Base-by-base conservation (phyloP, 2,329 filamentous ascomycete species). In the Aspergillus pseudonomiae region DNA sequence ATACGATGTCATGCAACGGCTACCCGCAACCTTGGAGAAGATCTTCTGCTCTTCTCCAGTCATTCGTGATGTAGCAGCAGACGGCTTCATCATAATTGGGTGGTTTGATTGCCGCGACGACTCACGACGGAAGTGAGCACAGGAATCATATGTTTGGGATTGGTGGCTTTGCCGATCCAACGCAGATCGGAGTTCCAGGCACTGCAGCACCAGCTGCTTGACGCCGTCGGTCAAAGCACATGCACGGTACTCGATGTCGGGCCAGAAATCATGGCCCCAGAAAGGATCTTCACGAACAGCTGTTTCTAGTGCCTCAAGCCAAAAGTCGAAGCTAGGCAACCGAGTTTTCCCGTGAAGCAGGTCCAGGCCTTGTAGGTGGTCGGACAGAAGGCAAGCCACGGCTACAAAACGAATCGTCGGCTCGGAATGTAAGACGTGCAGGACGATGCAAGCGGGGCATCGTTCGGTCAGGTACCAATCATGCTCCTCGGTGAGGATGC, bases 381-480 rank as follows among this genome's bases (percentile, higher is more conserved):
- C 74, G 21, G 78, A 75, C n/a, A 81, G 68, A 50, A 77, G 75
- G 62, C 77, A 79, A 30, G 78, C 79, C 36, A 80, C 78, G 6
- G 78, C 74, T 7, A 80, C 74, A 46, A 81, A 76, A 6, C 79
- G 77, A 61, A 81, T 80, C 1, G 78, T 80, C 12, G 79, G 79
- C 61, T 81, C 79, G n/a, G 78, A 80, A 61, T 80, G 72, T 19
- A 81, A 69, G 50, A 80, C 78, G 61, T 81, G 75, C 61, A 76
- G 70, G 10, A 80, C 78, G 48, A 80, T 75, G 64, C 79, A 81
- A 54, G 77, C 77, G 36, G 86, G 85, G 72, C 86, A 88, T 30
- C 85, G 84, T 30, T 80, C 75, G 2, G 84, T 86, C 62, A 81
- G 76, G 68, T 84, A 86, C 85, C 85, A 88, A 65, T 87, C 83